Evolutionary conservation across 495 filamentous ascomycete species (phyloP).

Genomic region (Xylona heveae): DNA sequence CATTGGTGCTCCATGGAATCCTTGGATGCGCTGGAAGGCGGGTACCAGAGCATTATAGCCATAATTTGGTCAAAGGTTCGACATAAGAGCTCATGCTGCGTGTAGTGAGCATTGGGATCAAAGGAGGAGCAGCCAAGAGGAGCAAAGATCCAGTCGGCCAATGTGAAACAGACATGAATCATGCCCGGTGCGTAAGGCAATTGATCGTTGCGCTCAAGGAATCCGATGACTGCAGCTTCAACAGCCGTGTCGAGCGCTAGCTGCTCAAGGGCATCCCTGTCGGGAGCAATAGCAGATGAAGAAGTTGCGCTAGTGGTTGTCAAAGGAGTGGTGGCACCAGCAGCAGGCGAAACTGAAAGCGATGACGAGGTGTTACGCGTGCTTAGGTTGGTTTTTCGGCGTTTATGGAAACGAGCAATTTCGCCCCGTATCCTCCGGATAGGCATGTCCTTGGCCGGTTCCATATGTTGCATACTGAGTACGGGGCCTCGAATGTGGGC

Average conservation of each 20-base stretch:
- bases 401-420: conserved; percentile 1
- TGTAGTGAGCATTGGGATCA: conserved; percentile 10
- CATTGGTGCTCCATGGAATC: neutral
- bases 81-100: neutral
- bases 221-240: conserved; percentile 10
- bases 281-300: conserved; percentile 1
- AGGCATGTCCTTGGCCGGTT: neutral
- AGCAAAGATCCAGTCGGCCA: neutral
- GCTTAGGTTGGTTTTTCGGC: conserved; percentile 1
- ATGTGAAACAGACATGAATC: conserved; percentile 3
- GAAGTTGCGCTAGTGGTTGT: neutral
- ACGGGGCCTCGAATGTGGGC: neutral
- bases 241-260: conserved; percentile 10
- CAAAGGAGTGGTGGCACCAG: neutral
- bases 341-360: neutral
- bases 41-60: conserved; percentile 3
- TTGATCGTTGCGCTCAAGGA: conserved; percentile 10
- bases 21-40: neutral
- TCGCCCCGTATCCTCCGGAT: conserved; percentile 1
- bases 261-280: conserved; percentile 7
- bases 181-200: conserved; percentile 9
- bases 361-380: conserved; percentile 1
- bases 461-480: neutral
- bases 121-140: conserved; percentile 2
- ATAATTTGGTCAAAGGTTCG: conserved; percentile 2